phyloP scores from a whole-genome alignment of 2,329 filamentous ascomycete species.

The Botrytis porri region DNA sequence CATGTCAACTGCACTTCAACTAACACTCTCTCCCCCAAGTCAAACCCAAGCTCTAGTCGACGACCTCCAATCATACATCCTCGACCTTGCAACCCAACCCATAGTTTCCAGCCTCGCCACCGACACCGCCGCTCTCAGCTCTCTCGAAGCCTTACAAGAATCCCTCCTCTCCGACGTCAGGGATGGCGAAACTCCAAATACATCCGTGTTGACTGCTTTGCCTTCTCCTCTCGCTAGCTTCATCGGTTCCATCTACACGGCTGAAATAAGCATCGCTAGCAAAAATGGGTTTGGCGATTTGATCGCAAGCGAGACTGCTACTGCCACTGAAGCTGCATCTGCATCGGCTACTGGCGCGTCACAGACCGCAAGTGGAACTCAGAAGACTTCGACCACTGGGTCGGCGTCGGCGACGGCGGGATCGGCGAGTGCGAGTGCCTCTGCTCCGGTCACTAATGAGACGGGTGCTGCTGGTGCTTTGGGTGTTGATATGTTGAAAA shows the following conservation, averaged over 20 bases:
- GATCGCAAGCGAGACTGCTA: neutral
- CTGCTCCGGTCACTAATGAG: neutral
- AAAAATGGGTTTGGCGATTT: conserved; percentile 18
- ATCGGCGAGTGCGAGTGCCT: neutral
- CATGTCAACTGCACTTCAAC: neutral
- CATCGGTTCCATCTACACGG: conserved; percentile 18
- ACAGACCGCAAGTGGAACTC: neutral
- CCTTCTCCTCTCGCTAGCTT: conserved; percentile 18
- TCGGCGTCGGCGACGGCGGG: neutral
- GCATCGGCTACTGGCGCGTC: neutral
- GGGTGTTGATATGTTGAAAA: neutral
- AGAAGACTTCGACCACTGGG: conserved; percentile 1
- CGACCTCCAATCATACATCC: conserved; percentile 14
- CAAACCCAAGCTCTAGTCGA: conserved; percentile 17
- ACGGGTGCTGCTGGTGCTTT: neutral
- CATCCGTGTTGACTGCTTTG: conserved; percentile 14
- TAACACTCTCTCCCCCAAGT: conserved; percentile 2
- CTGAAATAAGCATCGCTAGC: conserved; percentile 17
- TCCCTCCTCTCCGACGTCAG: conserved; percentile 5
- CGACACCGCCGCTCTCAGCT: conserved; percentile 14
- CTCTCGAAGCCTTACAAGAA: conserved; percentile 9
- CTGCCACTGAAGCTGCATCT: conserved; percentile 7
- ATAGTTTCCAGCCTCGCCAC: conserved; percentile 18
- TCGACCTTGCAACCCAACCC: conserved; percentile 18
- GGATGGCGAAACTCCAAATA: conserved; percentile 2